Base-by-base conservation (phyloP, 306 rosid species). In the Cicer arietinum region DNA sequence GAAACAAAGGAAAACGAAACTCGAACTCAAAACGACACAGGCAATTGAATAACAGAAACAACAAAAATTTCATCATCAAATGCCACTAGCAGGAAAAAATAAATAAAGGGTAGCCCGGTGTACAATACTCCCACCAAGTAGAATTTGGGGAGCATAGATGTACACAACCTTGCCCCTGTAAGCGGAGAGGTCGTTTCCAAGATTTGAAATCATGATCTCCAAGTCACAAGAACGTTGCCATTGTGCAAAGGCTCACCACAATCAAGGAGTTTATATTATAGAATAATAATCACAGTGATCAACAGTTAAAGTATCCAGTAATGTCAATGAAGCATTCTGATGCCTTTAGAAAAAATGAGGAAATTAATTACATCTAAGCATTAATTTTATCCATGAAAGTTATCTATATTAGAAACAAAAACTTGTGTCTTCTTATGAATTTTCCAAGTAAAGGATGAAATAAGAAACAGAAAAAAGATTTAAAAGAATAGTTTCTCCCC, bases 1-100 rank as follows among this genome's bases (percentile, higher is more conserved):
- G 89, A 51, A 83, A 77, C 74, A 50, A 79, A 70, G 71, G 63
- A 51, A 74, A 64, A 81, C 22, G 66, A 73, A 67, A 79, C 12
- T 68, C 44, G 25, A 77, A 74, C 35, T 17, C 63, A n/a, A 18
- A 35, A 53, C 41, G 50, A 71, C 39, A 74, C 40, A 45, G 14
- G 75, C 22, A 39, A 64, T 67, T 84, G 60, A 62, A 79, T 7
- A 35, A 17, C 16, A 65, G 30, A 44, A 44, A 58, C 18, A 35
- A 57, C 25, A 76, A 60, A 63, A 61, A 52, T 42, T 68, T 76
- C 78, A 67, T 47, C 45, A 54, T 20, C 25, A 69, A 80, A 83
- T 74, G 75, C 47, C 42, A 58, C 57, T 68, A 35, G 44, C 35
- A 12, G 9, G 45, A 60, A 35, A 10, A 57, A 35, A 60, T 8